A percentile compares a stretch with the other conserved stretches of the same genome.
phyloP scores from a whole-genome alignment of 345 rosid genomes.

The Populus deltoides region DNA sequence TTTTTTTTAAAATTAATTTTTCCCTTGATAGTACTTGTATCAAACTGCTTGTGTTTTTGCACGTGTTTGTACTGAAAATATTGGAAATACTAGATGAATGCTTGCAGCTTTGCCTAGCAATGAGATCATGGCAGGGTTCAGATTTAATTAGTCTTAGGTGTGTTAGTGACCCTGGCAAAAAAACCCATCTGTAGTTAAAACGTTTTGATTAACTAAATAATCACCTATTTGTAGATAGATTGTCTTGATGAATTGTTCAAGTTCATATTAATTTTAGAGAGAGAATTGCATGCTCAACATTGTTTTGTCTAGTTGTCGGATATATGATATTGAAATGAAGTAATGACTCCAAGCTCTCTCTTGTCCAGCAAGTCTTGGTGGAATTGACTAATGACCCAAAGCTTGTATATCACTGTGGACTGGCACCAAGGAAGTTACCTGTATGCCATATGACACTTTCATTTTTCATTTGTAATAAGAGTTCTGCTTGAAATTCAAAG shows the following conservation, averaged over 20 bases:
- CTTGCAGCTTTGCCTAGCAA: background rate
- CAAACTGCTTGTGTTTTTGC: background rate
- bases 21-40: background rate
- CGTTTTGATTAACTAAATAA: background rate
- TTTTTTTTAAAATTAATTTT: background rate
- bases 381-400: slow-evolving; percentile 81
- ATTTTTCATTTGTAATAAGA: background rate
- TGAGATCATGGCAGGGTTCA: background rate
- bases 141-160: background rate
- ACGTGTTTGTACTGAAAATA: background rate
- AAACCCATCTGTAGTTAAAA: background rate
- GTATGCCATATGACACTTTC: slow-evolving; percentile 41
- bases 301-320: background rate
- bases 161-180: background rate
- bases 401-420: slow-evolving; percentile 90
- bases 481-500: slow-evolving; percentile 21
- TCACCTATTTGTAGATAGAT: background rate
- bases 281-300: background rate
- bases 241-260: background rate
- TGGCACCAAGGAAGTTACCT: slow-evolving; percentile 86
- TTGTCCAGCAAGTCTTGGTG: slow-evolving; percentile 60
- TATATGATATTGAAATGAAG: background rate
- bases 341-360: slow-evolving; percentile 16
- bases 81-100: background rate
- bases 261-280: background rate